A percentile compares a stretch with the other conserved stretches of the same genome.
These are phyloP conservation scores for Backusella psychrophila DNA, from an alignment of 192 early-diverging fungal species.

Conservation along the genomic window DNA sequence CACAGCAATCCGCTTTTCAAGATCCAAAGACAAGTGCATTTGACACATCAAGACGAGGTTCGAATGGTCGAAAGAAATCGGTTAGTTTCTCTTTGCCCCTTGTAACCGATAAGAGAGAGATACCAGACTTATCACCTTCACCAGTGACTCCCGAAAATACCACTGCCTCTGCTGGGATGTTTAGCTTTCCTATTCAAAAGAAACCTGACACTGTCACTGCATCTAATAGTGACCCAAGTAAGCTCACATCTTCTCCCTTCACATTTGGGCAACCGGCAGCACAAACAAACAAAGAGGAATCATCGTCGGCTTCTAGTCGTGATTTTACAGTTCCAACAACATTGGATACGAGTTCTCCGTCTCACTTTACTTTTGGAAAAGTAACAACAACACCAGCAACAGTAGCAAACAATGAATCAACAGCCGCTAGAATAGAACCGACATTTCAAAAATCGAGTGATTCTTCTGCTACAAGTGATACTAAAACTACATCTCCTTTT, in stretches of 20 bases:
- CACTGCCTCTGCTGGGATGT: neutral
- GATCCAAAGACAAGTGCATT: neutral
- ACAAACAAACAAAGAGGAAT: neutral
- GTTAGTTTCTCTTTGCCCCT: neutral
- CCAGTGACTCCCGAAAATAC: neutral
- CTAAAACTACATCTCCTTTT: neutral
- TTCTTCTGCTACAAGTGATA: neutral
- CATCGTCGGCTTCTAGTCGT: neutral
- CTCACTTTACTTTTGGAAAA: neutral
- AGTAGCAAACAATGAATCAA: neutral
- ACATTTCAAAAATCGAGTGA: neutral
- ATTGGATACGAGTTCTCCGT: neutral
- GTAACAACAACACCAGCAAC: neutral
- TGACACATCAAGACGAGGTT: neutral
- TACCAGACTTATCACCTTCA: neutral
- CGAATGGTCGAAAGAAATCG: neutral
- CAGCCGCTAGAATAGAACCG: neutral
- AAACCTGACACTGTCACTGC: neutral
- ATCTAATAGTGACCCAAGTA: neutral
- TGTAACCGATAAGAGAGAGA: neutral
- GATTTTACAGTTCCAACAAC: neutral
- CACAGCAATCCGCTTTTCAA: neutral
- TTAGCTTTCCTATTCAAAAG: neutral
- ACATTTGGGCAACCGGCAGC: neutral
- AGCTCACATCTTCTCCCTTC: neutral